Percentiles rank a stretch among this genome's conserved stretches.
phyloP scores from a whole-genome alignment of 352 stramenopile species.

The Phytophthora sp. region DNA sequence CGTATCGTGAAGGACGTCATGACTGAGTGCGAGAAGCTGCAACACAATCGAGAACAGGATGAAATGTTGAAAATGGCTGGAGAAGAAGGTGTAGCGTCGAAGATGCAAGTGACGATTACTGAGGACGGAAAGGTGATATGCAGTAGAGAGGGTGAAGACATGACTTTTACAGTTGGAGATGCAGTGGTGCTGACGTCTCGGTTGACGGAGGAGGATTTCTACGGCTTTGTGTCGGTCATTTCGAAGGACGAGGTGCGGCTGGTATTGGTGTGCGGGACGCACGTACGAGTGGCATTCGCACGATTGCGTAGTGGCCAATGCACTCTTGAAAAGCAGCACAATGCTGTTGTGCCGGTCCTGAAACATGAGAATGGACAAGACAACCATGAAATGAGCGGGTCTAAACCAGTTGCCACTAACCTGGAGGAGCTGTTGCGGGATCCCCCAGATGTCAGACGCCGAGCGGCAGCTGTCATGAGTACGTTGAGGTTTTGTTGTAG shows the following conservation, averaged over 20 bases:
- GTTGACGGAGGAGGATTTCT: constrained; percentile 66
- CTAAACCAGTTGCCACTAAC: neutral
- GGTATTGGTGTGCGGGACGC: constrained; percentile 58
- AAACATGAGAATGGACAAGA: constrained; percentile 7
- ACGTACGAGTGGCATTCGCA: constrained; percentile 32
- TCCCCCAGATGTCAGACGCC: constrained; percentile 38
- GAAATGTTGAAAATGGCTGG: constrained; percentile 3
- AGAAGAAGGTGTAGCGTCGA: constrained; percentile 1
- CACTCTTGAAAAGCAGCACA: constrained; percentile 43
- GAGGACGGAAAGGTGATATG: constrained; percentile 20
- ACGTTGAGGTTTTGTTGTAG: constrained; percentile 1
- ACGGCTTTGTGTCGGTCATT: constrained; percentile 56
- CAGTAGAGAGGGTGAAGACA: neutral
- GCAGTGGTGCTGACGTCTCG: constrained; percentile 56
- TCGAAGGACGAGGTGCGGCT: constrained; percentile 42
- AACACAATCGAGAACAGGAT: constrained; percentile 22
- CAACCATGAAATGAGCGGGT: neutral
- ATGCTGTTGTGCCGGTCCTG: neutral
- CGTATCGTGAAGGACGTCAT: constrained; percentile 50
- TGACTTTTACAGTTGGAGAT: constrained; percentile 54
- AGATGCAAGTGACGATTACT: constrained; percentile 6
- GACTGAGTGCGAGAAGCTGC: constrained; percentile 24
- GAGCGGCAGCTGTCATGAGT: constrained; percentile 32
- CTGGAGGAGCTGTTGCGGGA: constrained; percentile 30
- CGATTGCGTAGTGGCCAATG: constrained; percentile 50